phyloP scores from a whole-genome alignment of 441 rosid genomes.

The Adansonia gregorii region DNA sequence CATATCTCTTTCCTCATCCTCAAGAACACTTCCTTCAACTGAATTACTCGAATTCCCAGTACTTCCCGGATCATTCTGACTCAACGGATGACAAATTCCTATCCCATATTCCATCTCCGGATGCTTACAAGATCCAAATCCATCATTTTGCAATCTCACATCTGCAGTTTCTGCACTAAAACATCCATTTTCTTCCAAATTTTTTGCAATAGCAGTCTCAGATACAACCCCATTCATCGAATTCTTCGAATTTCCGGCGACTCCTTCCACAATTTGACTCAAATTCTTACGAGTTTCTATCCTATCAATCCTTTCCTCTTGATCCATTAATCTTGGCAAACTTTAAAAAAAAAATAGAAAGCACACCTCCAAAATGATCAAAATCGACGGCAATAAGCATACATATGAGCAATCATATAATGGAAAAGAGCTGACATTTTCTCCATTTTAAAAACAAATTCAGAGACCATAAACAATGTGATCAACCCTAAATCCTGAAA shows the following conservation, averaged over 20 bases:
- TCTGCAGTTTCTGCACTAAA: constrained; percentile 22
- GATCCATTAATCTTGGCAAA: constrained; percentile 39
- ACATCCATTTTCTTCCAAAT: constrained; percentile 27
- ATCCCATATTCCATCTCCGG: background rate
- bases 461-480: constrained; percentile 21
- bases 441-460: background rate
- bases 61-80: constrained; percentile 18
- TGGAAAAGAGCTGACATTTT: background rate
- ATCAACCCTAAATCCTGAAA: constrained; percentile 23
- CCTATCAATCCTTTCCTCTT: constrained; percentile 22
- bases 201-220: constrained; percentile 26
- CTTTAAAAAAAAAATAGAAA: background rate
- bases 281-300: constrained; percentile 28
- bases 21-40: constrained; percentile 31
- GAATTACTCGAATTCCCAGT: constrained; percentile 32
- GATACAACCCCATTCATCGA: background rate
- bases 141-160: constrained; percentile 27
- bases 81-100: constrained; percentile 8
- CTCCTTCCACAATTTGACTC: constrained; percentile 26
- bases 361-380: constrained; percentile 23
- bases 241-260: constrained; percentile 27
- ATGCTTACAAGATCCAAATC: constrained; percentile 32
- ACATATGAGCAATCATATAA: constrained; percentile 15
- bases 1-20: constrained; percentile 35
- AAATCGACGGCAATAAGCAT: constrained; percentile 15